Conservation (phyloP, 371 early-diverging fungal genomes). For the Rhizopus microsporus region DNA sequence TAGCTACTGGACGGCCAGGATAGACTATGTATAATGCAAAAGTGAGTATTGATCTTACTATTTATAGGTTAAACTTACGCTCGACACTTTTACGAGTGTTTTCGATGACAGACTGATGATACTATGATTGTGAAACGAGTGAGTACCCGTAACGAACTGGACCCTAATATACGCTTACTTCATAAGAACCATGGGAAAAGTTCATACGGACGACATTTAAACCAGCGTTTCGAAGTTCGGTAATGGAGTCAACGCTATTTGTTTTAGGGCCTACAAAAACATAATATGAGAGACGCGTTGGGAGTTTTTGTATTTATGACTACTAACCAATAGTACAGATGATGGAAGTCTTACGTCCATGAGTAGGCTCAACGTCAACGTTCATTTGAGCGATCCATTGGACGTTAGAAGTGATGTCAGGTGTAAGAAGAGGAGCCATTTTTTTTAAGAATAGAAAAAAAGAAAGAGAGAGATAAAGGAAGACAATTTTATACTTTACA, state of each 20-base stretch:
- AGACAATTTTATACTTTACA: neutral
- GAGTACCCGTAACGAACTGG: neutral
- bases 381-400: conserved; percentile 77
- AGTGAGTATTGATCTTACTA: neutral
- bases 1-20: conserved; percentile 77
- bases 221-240: conserved; percentile 87
- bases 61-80: conserved; percentile 30
- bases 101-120: conserved; percentile 86
- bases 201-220: conserved; percentile 95
- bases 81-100: conserved; percentile 66
- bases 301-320: neutral
- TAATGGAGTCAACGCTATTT: conserved; percentile 83
- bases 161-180: conserved; percentile 44
- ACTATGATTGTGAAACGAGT: conserved; percentile 39
- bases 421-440: conserved; percentile 18
- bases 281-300: neutral
- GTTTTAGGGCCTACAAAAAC: conserved; percentile 73
- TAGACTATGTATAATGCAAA: conserved; percentile 33
- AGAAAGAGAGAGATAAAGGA: conserved; percentile 2
- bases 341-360: conserved; percentile 78
- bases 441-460: conserved; percentile 7
- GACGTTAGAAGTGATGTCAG: conserved; percentile 51
- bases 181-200: conserved; percentile 95
- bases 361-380: conserved; percentile 62
- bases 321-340: conserved; percentile 31